Evolutionary conservation across 176 grass and related monocot genomes (phyloP).

Genomic region (Chrysopogon serrulatus): DNA sequence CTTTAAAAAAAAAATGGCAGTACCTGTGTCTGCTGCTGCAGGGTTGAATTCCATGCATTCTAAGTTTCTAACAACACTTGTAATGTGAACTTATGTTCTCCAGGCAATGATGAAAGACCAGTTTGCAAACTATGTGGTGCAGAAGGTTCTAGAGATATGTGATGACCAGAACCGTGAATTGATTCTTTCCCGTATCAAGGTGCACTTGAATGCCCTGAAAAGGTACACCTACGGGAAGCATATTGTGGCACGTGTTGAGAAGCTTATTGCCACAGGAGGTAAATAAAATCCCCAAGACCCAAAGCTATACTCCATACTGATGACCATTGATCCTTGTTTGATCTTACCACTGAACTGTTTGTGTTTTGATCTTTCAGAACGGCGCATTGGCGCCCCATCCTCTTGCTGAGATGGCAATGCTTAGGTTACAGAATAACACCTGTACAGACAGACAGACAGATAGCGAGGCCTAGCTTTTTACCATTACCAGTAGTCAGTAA

Average conservation of each 20-base stretch:
- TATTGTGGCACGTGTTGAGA: slow-evolving; percentile 95
- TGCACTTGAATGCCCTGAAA: slow-evolving; percentile 96
- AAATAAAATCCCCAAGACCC: not conserved
- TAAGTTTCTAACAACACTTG: not conserved
- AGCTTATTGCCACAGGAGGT: slow-evolving; percentile 93
- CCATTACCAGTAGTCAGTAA: slow-evolving; percentile 46
- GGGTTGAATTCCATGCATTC: slow-evolving; percentile 14
- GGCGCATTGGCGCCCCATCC: slow-evolving; percentile 45
- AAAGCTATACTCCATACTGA: not conserved
- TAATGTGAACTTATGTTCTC: not conserved
- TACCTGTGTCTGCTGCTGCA: not conserved
- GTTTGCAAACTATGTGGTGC: slow-evolving; percentile 97
- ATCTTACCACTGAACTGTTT: not conserved
- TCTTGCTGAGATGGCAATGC: slow-evolving; percentile 42
- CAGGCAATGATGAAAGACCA: slow-evolving; percentile 99
- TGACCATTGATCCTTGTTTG: not conserved
- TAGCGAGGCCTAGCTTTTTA: slow-evolving; percentile 70
- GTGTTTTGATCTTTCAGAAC: slow-evolving; percentile 36
- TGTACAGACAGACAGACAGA: slow-evolving; percentile 99
- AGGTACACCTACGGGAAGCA: slow-evolving; percentile 96
- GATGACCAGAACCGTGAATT: slow-evolving; percentile 87
- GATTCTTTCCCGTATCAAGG: slow-evolving; percentile 91
- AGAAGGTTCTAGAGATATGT: slow-evolving; percentile 95
- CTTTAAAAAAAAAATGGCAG: not conserved
- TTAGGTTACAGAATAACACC: slow-evolving; percentile 43